These are phyloP conservation scores for Aspergillus wentii DNA, from an alignment of 495 filamentous ascomycete species.

Conservation along the genomic window DNA sequence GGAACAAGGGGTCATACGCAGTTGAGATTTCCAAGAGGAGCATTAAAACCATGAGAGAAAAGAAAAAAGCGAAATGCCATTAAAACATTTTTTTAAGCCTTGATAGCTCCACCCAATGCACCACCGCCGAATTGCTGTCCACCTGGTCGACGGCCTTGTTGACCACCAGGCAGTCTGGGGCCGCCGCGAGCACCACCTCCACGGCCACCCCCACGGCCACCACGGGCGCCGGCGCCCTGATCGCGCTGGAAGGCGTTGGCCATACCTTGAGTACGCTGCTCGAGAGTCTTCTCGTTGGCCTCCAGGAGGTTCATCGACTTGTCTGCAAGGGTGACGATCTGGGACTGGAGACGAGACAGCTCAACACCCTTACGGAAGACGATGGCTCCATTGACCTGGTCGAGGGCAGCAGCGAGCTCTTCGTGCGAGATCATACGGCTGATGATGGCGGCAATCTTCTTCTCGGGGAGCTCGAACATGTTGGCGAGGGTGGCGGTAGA, in stretches of 20 bases:
- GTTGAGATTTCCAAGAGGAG: slow-evolving; percentile 16
- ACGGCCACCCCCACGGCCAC: slow-evolving; percentile 57
- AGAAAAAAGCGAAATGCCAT: slow-evolving; percentile 34
- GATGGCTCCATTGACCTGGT: slow-evolving; percentile 96
- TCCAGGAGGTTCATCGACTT: slow-evolving; percentile 95
- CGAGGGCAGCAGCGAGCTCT: slow-evolving; percentile 89
- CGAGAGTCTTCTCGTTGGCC: slow-evolving; percentile 92
- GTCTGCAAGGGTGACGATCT: slow-evolving; percentile 89
- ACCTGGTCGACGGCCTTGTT: slow-evolving; percentile 46
- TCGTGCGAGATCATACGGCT: slow-evolving; percentile 99
- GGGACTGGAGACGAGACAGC: slow-evolving; percentile 88
- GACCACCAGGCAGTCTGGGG: slow-evolving; percentile 42
- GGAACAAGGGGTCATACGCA: slow-evolving; percentile 16
- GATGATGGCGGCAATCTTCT: slow-evolving; percentile 90
- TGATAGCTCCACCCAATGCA: slow-evolving; percentile 60
- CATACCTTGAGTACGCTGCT: slow-evolving; percentile 93
- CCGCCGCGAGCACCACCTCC: slow-evolving; percentile 69
- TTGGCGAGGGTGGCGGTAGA: slow-evolving; percentile 74
- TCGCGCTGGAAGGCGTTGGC: slow-evolving; percentile 91
- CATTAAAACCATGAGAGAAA: slow-evolving; percentile 21
- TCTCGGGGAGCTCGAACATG: slow-evolving; percentile 92
- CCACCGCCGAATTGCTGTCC: slow-evolving; percentile 60
- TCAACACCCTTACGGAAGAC: slow-evolving; percentile 99
- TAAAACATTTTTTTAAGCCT: slow-evolving; percentile 48
- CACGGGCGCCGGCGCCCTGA: slow-evolving; percentile 69